Base-by-base conservation (phyloP, 2,329 filamentous ascomycete genomes). In the Orbilia blumenaviensis region DNA sequence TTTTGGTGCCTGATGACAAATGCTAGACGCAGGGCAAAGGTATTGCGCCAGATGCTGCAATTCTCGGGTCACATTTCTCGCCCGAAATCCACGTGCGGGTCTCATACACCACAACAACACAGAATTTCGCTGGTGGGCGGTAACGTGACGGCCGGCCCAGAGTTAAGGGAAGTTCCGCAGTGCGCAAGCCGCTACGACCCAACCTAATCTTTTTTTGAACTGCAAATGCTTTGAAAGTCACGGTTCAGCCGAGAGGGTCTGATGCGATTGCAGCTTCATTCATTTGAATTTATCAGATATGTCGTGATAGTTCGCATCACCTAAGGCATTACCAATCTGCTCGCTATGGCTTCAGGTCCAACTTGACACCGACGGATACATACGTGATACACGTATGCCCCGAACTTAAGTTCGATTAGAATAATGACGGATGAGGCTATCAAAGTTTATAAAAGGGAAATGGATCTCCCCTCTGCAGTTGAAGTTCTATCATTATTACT, bases 71-170 rank as follows among this genome's bases (percentile, higher is more conserved):
- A n/a, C 14, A 27, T 48, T 63, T 75, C 71, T 75, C 71, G 56
- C 56, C 71, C 71, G 71, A 68, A 68, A 42, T 62, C n/a, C 71
- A 75, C 71, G 71, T 75, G 71, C 56, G 36, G 64, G 32, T 56
- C 16, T n/a, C 16, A n/a, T 10, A 7, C 27, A 34, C 23, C 27
- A 41, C 52, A n/a, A 16, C 61, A 73, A 66, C 68, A 29, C 60
- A 32, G 4, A 41, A 58, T 36, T 18, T 10, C 4, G 9, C 29
- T 4, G 61, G 38, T 7, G 12, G 27, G 14, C 14, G 23, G 29
- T 66, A 60, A 66, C 67, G 69, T 74, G 67, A 69, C 23, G 18
- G 32, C 32, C 9, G 6, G 12, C 25, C n/a, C n/a, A n/a, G 5
- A 3, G 16, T 29, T 34, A 25, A 6, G 12, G 3, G 14, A 8